Percentiles rank a stretch among this genome's conserved stretches.
Evolutionary conservation across 2,329 filamentous ascomycete genomes (phyloP).

Genomic region (Paecilomyces formosus): DNA sequence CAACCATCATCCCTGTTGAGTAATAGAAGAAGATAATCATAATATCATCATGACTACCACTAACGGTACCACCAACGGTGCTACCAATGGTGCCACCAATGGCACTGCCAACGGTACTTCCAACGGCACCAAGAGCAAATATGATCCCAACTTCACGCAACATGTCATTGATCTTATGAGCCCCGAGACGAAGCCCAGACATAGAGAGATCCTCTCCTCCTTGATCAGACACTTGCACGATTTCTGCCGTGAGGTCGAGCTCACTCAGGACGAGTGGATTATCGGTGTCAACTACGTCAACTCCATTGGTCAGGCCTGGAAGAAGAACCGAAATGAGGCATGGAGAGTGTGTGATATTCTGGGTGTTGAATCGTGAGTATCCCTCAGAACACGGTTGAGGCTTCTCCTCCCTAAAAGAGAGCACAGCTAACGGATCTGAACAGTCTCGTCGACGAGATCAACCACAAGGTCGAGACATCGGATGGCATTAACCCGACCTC

Average conservation of each 20-base stretch:
- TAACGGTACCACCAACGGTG: not conserved
- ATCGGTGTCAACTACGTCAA: conserved; percentile 68
- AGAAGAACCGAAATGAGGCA: conserved; percentile 64
- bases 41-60: not conserved
- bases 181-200: conserved; percentile 58
- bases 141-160: conserved; percentile 70
- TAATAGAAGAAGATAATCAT: not conserved
- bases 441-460: conserved; percentile 69
- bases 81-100: not conserved
- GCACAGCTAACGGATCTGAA: not conserved
- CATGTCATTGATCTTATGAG: conserved; percentile 68
- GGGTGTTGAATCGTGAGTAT: conserved; percentile 55
- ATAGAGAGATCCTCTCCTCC: conserved; percentile 55
- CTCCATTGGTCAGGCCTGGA: conserved; percentile 61
- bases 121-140: conserved; percentile 29
- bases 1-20: not conserved
- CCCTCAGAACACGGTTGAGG: not conserved
- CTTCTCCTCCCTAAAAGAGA: not conserved
- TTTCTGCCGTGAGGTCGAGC: conserved; percentile 69
- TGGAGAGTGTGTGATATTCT: conserved; percentile 67
- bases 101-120: not conserved
- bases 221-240: conserved; percentile 69
- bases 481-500: conserved; percentile 60
- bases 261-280: conserved; percentile 72
- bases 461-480: conserved; percentile 58